A percentile compares a stretch with the other conserved stretches of the same genome.
Evolutionary conservation across 2,329 filamentous ascomycete species (phyloP).

Genomic region (Fusarium tjaetaba): DNA sequence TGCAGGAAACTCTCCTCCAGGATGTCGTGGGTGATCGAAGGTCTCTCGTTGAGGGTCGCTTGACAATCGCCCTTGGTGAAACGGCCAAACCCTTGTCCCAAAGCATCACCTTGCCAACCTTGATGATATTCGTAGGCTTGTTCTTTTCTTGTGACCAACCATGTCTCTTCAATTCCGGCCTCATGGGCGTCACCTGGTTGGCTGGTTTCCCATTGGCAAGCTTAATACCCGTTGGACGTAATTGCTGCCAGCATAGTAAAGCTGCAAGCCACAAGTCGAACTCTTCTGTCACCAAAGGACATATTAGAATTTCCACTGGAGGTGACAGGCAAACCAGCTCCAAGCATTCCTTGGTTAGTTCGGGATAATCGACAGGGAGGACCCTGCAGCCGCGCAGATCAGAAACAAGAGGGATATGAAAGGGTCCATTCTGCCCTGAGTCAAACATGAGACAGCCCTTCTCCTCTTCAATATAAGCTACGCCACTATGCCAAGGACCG

Average conservation of each 20-base stretch:
- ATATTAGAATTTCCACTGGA: constrained; percentile 70
- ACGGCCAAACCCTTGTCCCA: constrained; percentile 81
- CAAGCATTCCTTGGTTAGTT: constrained; percentile 59
- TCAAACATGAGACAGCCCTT: constrained; percentile 80
- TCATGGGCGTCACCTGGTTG: constrained; percentile 49
- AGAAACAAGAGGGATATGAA: constrained; percentile 73
- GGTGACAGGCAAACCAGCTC: constrained; percentile 64
- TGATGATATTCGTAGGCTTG: constrained; percentile 78
- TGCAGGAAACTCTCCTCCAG: constrained; percentile 92
- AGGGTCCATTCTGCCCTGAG: constrained; percentile 71
- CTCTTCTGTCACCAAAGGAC: constrained; percentile 71
- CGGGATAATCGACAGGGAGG: constrained; percentile 61
- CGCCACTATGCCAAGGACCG: constrained; percentile 74
- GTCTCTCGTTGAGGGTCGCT: constrained; percentile 67
- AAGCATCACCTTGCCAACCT: constrained; percentile 88
- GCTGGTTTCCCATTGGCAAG: constrained; percentile 56
- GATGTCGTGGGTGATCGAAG: constrained; percentile 64
- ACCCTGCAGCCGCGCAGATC: constrained; percentile 81
- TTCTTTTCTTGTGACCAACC: constrained; percentile 47
- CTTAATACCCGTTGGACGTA: constrained; percentile 68
- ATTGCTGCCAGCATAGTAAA: constrained; percentile 82
- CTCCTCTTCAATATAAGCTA: constrained; percentile 81
- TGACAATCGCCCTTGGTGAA: constrained; percentile 65
- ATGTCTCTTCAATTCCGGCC: constrained; percentile 57
- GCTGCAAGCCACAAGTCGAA: constrained; percentile 84